Base-by-base conservation (phyloP, 345 rosid genomes). In the Turnera subulata region DNA sequence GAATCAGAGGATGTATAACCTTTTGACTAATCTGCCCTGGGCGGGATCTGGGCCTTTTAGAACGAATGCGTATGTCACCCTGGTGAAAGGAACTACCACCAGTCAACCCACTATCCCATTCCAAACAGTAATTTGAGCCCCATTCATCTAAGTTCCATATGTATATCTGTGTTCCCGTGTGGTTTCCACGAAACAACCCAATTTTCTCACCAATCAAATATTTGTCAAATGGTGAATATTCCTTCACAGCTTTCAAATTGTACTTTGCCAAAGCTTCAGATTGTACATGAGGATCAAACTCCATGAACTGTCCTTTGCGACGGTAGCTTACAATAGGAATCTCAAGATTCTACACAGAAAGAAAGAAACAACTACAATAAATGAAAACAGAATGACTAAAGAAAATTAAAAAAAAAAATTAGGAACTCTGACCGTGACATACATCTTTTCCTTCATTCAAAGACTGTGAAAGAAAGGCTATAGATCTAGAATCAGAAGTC, bases 381-480 rank as follows among this genome's bases (percentile, higher is more conserved):
- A 23, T 24, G 42, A 20, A 68, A 43, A 42, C 33, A 24, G 22
- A 63, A 43, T 44, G 20, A 37, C 29, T 6, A n/a, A 12, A 54
- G 9, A 42, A 20, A 6, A 17, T 18, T 50, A 17, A 50, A 10
- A 50, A 2, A 42, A 39, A 53, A 7, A 20, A 11, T 6, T 22
- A 32, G 46, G 29, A 19, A 29, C 35, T 6, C 61, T 43, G 37
- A 16, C 3, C 11, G 38, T 32, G 17, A 50, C 66, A 26, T 61
- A 68, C 78, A 64, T 68, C 78, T 55, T 64, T 64, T 50, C 73
- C 70, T 60, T 73, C 73, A 55, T 73, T 73, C 51, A 73, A 60
- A 21, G 78, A 63, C 35, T 68, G 74, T 10, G 74, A 73, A 46
- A 73, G 78, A 53, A 73, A 73, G 24, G 78, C 78, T 60, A 69